These are phyloP conservation scores for Corinectria fuckeliana DNA, from an alignment of 2,329 filamentous ascomycete species.

Conservation along the genomic window DNA sequence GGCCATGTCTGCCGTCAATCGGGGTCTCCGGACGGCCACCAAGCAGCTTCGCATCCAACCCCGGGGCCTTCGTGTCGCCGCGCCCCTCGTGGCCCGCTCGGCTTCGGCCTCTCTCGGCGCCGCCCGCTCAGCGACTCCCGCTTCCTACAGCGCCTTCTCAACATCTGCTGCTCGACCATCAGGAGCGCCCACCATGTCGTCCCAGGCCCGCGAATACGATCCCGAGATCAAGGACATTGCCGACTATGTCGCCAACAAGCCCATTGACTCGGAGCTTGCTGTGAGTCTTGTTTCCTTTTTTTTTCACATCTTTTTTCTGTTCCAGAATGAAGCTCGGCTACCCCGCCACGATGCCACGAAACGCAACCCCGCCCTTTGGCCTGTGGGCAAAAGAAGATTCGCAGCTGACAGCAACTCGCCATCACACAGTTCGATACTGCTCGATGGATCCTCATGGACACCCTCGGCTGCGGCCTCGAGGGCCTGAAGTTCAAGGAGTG, in stretches of 20 bases:
- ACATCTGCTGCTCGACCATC: constrained; percentile 56
- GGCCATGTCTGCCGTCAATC: constrained; percentile 62
- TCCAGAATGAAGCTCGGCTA: constrained; percentile 8
- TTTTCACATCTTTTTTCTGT: neutral
- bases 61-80: constrained; percentile 44
- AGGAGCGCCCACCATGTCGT: constrained; percentile 57
- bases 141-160: constrained; percentile 53
- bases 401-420: constrained; percentile 15
- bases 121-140: constrained; percentile 44
- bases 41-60: constrained; percentile 59
- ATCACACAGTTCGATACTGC: constrained; percentile 83
- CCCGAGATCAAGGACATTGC: constrained; percentile 96
- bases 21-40: constrained; percentile 61
- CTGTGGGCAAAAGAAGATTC: too few relatives aligned
- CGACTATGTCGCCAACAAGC: constrained; percentile 90
- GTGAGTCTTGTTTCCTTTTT: constrained; percentile 60
- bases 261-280: constrained; percentile 89
- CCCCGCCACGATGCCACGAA: constrained; percentile 16
- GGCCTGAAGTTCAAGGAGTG: constrained; percentile 95
- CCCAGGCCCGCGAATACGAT: constrained; percentile 73
- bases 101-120: constrained; percentile 41
- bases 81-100: constrained; percentile 45
- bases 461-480: constrained; percentile 94
- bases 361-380: constrained; percentile 8
- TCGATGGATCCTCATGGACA: constrained; percentile 95